Evolutionary conservation across 2,329 filamentous ascomycete species (phyloP), one percentile per base, ranked within the genome.

Genomic region (Venturia aucupariae): DNA sequence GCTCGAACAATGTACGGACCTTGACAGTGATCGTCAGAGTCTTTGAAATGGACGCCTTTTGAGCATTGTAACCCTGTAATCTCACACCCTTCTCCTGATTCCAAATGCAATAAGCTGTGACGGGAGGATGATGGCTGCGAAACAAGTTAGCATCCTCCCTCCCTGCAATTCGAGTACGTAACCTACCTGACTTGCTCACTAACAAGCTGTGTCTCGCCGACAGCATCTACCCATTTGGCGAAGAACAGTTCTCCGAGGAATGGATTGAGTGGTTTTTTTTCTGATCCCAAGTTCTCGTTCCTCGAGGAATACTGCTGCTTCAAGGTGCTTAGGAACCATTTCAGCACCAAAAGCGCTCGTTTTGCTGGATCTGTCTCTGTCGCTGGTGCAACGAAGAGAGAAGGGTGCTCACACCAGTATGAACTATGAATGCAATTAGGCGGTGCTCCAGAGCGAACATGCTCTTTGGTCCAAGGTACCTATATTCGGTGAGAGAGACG

Each of bases 221-320:
- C 85, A 59, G 85, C 82, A 72, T 96, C 90, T 65, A 88, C 85
- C 94, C 94, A 99, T 71, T 87, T 89, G 30, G 93, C 94, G 35
- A 97, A 77, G 78, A 97, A 97, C 41, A 97, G 83, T 79, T 99
- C 93, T 65, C 93, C 93, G 42, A 99, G 79, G 78, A 99, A 97
- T 0, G 94, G 94, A 73, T 99, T 97, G 66, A 99, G 79, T 2
- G 93, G 93, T 81, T 97, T 99, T 86, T 97, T 97, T 81, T 97
- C 93, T 72, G 91, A 94, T 61, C 91, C 92, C 68, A 86, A 77
- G 74, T 87, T 86, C 74, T 97, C 92, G 73, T 90, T 95, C 66
- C 85, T 80, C 70, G 81, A 86, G 70, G 82, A 84, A 74, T 88
- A 89, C 74, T 96, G 91, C 76, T 95, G 90, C 79, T 94, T 96